Evolutionary conservation across 2,329 filamentous ascomycete genomes (phyloP).

Genomic region (Aspergillus fumigatus): DNA sequence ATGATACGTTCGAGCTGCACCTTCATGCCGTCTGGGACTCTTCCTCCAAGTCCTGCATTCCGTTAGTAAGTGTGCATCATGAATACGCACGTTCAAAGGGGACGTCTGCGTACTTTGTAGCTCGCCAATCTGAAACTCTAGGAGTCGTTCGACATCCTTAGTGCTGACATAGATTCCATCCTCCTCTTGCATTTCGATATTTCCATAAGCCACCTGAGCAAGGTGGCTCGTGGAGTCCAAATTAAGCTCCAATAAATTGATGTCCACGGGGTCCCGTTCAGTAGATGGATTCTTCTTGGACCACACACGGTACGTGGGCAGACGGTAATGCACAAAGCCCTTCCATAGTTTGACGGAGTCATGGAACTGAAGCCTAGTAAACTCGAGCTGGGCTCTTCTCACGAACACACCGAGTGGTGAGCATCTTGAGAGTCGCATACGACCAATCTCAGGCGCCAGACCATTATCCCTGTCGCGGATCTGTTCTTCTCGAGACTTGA

Average conservation of each 20-base stretch:
- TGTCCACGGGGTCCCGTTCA: conserved; percentile 52
- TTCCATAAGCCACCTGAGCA: conserved; percentile 49
- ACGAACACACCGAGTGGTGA: conserved; percentile 82
- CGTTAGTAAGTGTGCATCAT: conserved; percentile 14
- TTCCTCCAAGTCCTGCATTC: conserved; percentile 64
- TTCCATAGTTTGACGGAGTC: conserved; percentile 77
- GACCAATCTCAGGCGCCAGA: conserved; percentile 45
- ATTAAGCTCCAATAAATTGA: conserved; percentile 57
- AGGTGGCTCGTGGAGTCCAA: conserved; percentile 49
- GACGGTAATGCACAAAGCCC: conserved; percentile 73
- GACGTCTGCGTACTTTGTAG: conserved; percentile 63
- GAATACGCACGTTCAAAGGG: neutral
- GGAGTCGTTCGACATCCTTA: conserved; percentile 72
- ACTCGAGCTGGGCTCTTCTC: conserved; percentile 72
- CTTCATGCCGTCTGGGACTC: conserved; percentile 71
- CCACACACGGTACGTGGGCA: conserved; percentile 64
- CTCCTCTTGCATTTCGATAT: conserved; percentile 39
- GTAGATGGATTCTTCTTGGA: conserved; percentile 48
- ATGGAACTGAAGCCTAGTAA: conserved; percentile 72
- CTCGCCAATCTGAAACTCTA: conserved; percentile 84
- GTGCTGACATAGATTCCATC: conserved; percentile 56
- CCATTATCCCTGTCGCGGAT: conserved; percentile 53
- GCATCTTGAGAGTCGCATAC: conserved; percentile 62
- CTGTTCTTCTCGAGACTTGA: conserved; percentile 58
- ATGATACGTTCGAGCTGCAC: conserved; percentile 66